Base-by-base conservation (phyloP, 1,139 yeast species). In the Geotrichum klebahnii region DNA sequence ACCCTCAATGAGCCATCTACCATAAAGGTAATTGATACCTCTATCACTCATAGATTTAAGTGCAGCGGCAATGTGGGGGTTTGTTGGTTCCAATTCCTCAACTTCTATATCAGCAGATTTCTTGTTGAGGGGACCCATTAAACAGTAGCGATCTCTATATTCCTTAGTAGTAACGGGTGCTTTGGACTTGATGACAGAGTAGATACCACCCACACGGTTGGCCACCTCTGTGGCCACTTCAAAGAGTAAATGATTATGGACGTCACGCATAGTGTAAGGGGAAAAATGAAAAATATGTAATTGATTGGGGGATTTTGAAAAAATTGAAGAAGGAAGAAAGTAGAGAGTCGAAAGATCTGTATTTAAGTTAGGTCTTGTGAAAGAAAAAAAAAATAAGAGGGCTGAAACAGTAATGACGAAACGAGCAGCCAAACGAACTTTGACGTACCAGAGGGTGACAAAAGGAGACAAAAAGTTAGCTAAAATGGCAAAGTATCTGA, bases 151-250 rank as follows among this genome's bases (percentile, higher is more conserved):
- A 60, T 85, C 89, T 59, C 87, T 78, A 70, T 89, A 92, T 69
- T 92, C 97, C 41, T 95, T 90, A 47, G 87, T 90, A 6, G 98
- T 92, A 54, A 90, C 90, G 6, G 97, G 97, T 5, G 97, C 97
- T 70, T 92, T 92, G 26, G 96, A 87, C 68, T 92, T 92, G 65
- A 92, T 78, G 53, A 92, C 98, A 23, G 97, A 89, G 72, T 92
- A 92, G 67, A 92, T 92, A 46, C 98, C 98, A 48, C 98, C 98
- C 28, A 92, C 97, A 61, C 95, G 79, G 74, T 92, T 89, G 62
- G 97, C 97, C 46, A 90, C 97, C 69, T 92, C 98, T 3, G 97
- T 92, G 57, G 97, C 95, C 50, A 88, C 86, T 71, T 92, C 98
- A 64, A 92, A 89, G 48, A 92, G 77, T 52, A 89, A 75, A 65